These are phyloP conservation scores for Claviceps africana DNA, from an alignment of 2,329 filamentous ascomycete genomes.

Conservation along the genomic window DNA sequence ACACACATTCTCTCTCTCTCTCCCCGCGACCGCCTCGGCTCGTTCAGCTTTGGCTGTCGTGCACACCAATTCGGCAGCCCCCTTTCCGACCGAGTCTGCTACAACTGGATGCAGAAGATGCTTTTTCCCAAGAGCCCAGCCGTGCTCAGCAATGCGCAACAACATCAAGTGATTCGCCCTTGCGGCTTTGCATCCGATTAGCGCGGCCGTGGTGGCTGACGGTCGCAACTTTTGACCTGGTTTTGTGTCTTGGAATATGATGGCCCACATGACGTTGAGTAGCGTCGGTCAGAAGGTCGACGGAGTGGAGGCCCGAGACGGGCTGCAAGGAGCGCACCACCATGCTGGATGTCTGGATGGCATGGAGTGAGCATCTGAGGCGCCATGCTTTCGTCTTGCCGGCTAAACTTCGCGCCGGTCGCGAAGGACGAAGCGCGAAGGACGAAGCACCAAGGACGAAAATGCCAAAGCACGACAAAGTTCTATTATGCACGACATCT, in stretches of 20 bases:
- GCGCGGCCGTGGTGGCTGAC: background rate
- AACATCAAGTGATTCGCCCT: background rate
- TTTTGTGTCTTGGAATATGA: background rate
- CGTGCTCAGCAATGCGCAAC: background rate
- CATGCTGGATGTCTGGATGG: background rate
- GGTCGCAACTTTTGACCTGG: background rate
- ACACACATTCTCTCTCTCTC: background rate
- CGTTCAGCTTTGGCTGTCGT: conserved; percentile 1
- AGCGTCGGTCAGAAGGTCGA: too few species aligned
- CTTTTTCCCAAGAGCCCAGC: background rate
- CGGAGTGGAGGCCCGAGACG: too few species aligned
- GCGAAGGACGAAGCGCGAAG: background rate
- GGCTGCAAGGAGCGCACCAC: too few species aligned
- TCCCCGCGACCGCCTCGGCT: background rate
- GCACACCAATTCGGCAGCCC: conserved; percentile 5
- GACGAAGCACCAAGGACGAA: too few species aligned
- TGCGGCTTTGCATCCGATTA: background rate
- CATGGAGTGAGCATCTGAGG: too few species aligned
- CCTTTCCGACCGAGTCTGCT: background rate
- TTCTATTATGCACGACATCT: background rate
- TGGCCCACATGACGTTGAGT: background rate
- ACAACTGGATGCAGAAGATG: background rate
- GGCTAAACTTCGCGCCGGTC: background rate
- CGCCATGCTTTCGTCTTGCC: background rate
- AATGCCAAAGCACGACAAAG: background rate